phyloP scores from a whole-genome alignment of 1,139 yeast species.

The Candida pseudoviswanathii region DNA sequence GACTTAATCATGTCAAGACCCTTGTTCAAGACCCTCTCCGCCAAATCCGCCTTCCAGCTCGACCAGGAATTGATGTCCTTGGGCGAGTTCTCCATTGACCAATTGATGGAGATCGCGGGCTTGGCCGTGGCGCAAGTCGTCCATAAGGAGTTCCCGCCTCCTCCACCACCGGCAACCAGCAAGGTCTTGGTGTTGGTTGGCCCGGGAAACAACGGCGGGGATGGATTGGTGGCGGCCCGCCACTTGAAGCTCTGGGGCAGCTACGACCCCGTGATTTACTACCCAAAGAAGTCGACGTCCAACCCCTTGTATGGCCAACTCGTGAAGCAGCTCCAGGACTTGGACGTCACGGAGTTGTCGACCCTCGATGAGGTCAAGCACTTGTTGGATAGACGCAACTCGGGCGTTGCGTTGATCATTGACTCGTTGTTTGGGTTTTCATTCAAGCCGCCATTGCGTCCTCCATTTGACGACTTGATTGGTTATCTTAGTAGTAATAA shows the following conservation, averaged over 20 bases:
- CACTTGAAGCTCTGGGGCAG: conserved; percentile 79
- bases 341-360: conserved; percentile 49
- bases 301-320: conserved; percentile 47
- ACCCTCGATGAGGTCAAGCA: conserved; percentile 38
- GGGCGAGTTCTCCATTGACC: conserved; percentile 85
- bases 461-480: conserved; percentile 71
- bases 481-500: conserved; percentile 40
- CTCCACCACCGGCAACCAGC: conserved; percentile 17
- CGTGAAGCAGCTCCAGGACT: conserved; percentile 58
- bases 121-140: conserved; percentile 90
- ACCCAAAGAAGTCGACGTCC: conserved; percentile 60
- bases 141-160: conserved; percentile 58
- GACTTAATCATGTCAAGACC: conserved; percentile 2
- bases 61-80: conserved; percentile 88
- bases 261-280: conserved; percentile 68
- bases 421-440: conserved; percentile 95
- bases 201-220: conserved; percentile 97
- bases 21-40: conserved; percentile 46
- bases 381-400: conserved; percentile 21
- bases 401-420: conserved; percentile 44
- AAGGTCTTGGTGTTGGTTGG: conserved; percentile 76
- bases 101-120: conserved; percentile 96
- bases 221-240: conserved; percentile 93
- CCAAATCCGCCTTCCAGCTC: conserved; percentile 74
- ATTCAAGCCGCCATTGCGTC: conserved; percentile 84